Conservation (phyloP, 805 yeast genomes). For the Cyberlindnera suaveolens region DNA sequence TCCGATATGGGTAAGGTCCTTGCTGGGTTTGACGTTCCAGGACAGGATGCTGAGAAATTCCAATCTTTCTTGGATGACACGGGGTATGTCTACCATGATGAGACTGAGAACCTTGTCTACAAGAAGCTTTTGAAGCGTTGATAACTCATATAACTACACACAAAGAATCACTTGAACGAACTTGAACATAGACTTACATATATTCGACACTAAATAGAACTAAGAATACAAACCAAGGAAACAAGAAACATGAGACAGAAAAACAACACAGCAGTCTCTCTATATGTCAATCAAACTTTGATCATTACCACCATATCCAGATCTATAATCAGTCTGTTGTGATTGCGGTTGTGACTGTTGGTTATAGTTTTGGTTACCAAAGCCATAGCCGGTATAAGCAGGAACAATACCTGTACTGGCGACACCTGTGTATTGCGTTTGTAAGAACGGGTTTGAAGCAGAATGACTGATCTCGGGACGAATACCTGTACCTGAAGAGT, state of each 20-base stretch:
- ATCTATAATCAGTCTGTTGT: conserved; percentile 11
- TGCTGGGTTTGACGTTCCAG: conserved; percentile 85
- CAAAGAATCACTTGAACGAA: not conserved
- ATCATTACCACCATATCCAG: conserved; percentile 17
- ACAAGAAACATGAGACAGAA: not conserved
- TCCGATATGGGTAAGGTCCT: conserved; percentile 89
- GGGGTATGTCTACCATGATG: conserved; percentile 76
- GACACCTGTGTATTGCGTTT: conserved; percentile 68
- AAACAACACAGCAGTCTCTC: not conserved
- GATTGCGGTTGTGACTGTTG: conserved; percentile 14
- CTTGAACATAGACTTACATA: not conserved
- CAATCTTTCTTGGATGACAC: conserved; percentile 60
- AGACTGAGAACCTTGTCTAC: conserved; percentile 82
- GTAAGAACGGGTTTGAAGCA: conserved; percentile 36
- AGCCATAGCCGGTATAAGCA: conserved; percentile 89
- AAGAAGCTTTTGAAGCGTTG: conserved; percentile 56
- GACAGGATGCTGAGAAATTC: conserved; percentile 56
- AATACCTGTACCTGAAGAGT: conserved; percentile 80
- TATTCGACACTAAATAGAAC: not conserved
- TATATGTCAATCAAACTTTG: conserved; percentile 25
- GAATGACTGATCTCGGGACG: conserved; percentile 27
- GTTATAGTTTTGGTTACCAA: conserved; percentile 60
- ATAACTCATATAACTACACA: not conserved
- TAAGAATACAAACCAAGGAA: not conserved
- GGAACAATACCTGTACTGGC: conserved; percentile 65